Evolutionary conservation across 2,329 filamentous ascomycete genomes (phyloP).

Genomic region (Alternaria tenuissima): DNA sequence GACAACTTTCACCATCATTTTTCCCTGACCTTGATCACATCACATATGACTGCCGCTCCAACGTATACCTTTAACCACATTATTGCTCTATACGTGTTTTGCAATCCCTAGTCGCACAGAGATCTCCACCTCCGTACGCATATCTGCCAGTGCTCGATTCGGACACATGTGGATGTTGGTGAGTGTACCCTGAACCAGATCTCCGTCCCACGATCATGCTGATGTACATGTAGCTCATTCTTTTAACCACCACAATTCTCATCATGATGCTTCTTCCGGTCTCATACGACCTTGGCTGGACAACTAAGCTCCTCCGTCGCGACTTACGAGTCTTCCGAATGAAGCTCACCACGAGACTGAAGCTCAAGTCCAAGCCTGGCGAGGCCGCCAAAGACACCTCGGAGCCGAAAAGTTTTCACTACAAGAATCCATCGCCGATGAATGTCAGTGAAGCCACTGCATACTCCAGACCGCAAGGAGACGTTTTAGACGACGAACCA

Average conservation of each 20-base stretch:
- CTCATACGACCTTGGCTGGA: slow-evolving; percentile 18
- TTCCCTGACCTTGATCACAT: neutral
- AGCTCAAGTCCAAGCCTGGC: neutral
- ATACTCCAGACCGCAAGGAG: neutral
- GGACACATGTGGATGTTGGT: neutral
- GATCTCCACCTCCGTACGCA: neutral
- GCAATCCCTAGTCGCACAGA: neutral
- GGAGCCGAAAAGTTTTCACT: neutral
- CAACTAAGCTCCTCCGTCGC: slow-evolving; percentile 27
- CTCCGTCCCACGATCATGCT: neutral
- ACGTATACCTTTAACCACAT: neutral
- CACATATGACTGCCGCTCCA: neutral
- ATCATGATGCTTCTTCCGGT: slow-evolving; percentile 5
- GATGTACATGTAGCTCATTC: neutral
- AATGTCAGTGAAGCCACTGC: neutral
- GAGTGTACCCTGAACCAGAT: neutral
- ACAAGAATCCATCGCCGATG: neutral
- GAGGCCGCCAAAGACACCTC: neutral
- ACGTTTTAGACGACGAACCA: neutral
- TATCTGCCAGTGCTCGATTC: neutral
- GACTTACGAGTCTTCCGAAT: slow-evolving; percentile 24
- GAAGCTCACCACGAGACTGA: slow-evolving; percentile 7
- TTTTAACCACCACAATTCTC: neutral
- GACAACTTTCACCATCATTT: neutral
- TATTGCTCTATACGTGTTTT: neutral